Evolutionary conservation across 768 basidiomycete genomes (phyloP).

Genomic region (Coprinellus micaceus): DNA sequence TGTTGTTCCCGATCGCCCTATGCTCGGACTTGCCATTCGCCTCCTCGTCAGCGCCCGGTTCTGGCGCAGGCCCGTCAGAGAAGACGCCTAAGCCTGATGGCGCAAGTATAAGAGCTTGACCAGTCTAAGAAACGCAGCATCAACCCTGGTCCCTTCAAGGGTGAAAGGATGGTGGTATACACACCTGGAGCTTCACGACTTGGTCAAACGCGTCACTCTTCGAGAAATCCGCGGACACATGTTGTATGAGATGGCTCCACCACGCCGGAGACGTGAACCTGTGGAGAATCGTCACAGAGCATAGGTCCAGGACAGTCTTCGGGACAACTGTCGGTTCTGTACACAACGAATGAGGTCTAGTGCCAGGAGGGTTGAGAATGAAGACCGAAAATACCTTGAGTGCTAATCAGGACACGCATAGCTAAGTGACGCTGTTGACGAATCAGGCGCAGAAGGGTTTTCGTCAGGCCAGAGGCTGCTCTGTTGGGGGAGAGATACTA

Average conservation of each 20-base stretch:
- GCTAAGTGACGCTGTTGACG: slow-evolving; percentile 70
- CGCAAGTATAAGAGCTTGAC: slow-evolving; percentile 65
- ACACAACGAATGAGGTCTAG: slow-evolving; percentile 1
- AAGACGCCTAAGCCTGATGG: slow-evolving; percentile 56
- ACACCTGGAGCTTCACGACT: slow-evolving; percentile 62
- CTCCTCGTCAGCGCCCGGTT: slow-evolving; percentile 3
- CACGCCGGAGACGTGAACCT: slow-evolving; percentile 74
- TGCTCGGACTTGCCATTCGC: neutral
- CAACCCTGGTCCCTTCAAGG: neutral
- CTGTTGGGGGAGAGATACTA: slow-evolving; percentile 57
- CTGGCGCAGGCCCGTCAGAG: neutral
- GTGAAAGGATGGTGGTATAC: slow-evolving; percentile 1
- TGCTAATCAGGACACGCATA: slow-evolving; percentile 71
- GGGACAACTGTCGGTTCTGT: slow-evolving; percentile 73
- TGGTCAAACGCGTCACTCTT: slow-evolving; percentile 59
- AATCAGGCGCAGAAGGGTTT: slow-evolving; percentile 53
- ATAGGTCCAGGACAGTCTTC: slow-evolving; percentile 62
- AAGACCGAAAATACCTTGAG: slow-evolving; percentile 48
- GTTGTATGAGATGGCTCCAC: slow-evolving; percentile 67
- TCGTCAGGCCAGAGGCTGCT: slow-evolving; percentile 50
- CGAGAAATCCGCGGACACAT: slow-evolving; percentile 63
- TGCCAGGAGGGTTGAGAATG: neutral
- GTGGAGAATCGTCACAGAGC: slow-evolving; percentile 62
- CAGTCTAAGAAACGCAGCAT: slow-evolving; percentile 44
- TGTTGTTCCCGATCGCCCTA: neutral